Evolutionary conservation across 306 rosid species (phyloP), one percentile per base, ranked within the genome.

Genomic region (Lablab purpureus): DNA sequence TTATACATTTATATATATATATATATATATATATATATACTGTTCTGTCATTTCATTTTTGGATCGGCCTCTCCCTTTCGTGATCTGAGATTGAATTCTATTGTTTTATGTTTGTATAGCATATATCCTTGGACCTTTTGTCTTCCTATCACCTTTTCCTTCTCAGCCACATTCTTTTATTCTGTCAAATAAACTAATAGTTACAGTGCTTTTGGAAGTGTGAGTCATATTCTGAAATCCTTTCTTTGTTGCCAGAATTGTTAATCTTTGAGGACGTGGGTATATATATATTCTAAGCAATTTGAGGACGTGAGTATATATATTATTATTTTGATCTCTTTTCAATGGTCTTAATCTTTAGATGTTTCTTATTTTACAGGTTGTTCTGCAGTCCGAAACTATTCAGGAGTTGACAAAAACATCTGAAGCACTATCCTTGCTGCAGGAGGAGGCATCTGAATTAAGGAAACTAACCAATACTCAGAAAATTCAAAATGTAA

Each of bases 311-410:
- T 45, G 21, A 32, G 13, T n/a, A n/a, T n/a, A n/a, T n/a, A 45
- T 32, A 13, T 43, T 46, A 8, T 77, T 10, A 19, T 40, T 63
- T 58, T 37, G 5, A 12, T 40, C 28, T 52, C 34, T 27, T 72
- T 41, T 59, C 30, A 62, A 50, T 59, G 40, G 60, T 79, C 37
- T 30, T 63, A 74, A 76, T 34, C 36, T 80, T 2, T 71, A 12
- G 63, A 12, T 75, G 25, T 64, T 65, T 67, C 15, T 14, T 73
- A 27, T 81, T 56, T 30, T 10, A 52, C 87, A 95, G 99, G 99
- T 93, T 82, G 81, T 91, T 82, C 99, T 95, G 71, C 98, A 91
- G 86, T 95, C 99, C 0, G 98, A 95, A 85, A 93, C 99, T 43
- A 92, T 95, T 72, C 98, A 92, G 64, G 99, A 95, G 87, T 83